Base-by-base conservation (phyloP, 2,329 filamentous ascomycete species). In the Colletotrichum kahawae region DNA sequence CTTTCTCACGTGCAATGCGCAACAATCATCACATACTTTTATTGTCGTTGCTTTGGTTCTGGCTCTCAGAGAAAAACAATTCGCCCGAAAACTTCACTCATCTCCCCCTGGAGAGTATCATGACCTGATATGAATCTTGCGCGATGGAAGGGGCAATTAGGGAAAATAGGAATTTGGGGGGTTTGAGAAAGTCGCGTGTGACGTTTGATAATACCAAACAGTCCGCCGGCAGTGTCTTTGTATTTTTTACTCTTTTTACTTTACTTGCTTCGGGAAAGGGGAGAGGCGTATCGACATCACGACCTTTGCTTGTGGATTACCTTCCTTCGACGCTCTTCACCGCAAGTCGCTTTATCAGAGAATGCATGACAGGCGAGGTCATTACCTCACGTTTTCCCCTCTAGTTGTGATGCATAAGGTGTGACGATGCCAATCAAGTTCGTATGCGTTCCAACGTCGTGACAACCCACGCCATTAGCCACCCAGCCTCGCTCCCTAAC, bases 401-500 rank as follows among this genome's bases (percentile, higher is more conserved):
- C 2, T 2, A 27, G 31, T 36, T 1, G 56, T 33, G 24, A 24
- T 43, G 16, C 16, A 29, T 0, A 2, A 14, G 59, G 0, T 0
- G 59, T 14, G 38, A n/a, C 38, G 0, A 63, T 62, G 1, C 16
- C 14, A n/a, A 1, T 10, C 24, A 3, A 33, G 6, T 5, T 8
- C 12, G 3, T 8, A 87, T 83, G 27, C 81, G 81, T 76, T 88
- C 86, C 24, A 87, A 77, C 29, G 78, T 84, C 12, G 81, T 79
- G 16, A 88, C 86, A 5, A 87, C 84, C 62, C 79, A 83, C 74
- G 86, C 85, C 83, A 88, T 86, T 54, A 87, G 70, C 69, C 84
- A 31, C 7, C 29, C 29, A 31, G 29, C 29, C 7, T 8, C 29
- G 82, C 2, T 82, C 83, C 82, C 81, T 14, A 80, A 79, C 72